phyloP scores from a whole-genome alignment of 371 early-diverging fungal species.

The Capillidium heterosporum region DNA sequence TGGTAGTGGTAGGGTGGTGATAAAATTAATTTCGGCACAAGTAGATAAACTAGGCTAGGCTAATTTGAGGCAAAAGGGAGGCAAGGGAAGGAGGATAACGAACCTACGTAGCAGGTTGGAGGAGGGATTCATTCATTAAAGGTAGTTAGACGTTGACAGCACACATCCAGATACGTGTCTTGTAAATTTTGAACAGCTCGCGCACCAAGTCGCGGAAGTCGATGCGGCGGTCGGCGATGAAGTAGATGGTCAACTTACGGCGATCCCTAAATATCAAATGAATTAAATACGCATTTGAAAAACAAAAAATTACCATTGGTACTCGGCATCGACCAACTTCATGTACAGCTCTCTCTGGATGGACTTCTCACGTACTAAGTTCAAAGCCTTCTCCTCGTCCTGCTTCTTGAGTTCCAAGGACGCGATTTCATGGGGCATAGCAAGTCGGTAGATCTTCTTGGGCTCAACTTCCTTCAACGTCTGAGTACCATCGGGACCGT shows the following conservation, averaged over 20 bases:
- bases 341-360: conserved; percentile 72
- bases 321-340: conserved; percentile 93
- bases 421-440: conserved; percentile 54
- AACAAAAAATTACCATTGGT: conserved; percentile 59
- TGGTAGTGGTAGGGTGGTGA: too few relatives aligned
- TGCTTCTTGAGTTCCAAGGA: conserved; percentile 47
- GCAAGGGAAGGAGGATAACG: too few relatives aligned
- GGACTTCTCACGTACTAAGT: conserved; percentile 70
- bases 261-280: conserved; percentile 47
- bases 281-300: background rate
- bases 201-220: conserved; percentile 97
- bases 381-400: conserved; percentile 78
- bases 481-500: conserved; percentile 11
- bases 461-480: conserved; percentile 48
- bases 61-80: too few relatives aligned
- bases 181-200: conserved; percentile 96
- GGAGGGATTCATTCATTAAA: too few relatives aligned
- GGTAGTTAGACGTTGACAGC: too few relatives aligned
- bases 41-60: too few relatives aligned
- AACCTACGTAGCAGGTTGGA: too few relatives aligned
- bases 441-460: conserved; percentile 75
- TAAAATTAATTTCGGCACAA: too few relatives aligned
- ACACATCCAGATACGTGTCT: conserved; percentile 98
- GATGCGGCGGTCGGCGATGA: conserved; percentile 84
- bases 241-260: conserved; percentile 89